Conservation (phyloP, 2,329 filamentous ascomycete species). For the Aotearoamyces nothofagi region DNA sequence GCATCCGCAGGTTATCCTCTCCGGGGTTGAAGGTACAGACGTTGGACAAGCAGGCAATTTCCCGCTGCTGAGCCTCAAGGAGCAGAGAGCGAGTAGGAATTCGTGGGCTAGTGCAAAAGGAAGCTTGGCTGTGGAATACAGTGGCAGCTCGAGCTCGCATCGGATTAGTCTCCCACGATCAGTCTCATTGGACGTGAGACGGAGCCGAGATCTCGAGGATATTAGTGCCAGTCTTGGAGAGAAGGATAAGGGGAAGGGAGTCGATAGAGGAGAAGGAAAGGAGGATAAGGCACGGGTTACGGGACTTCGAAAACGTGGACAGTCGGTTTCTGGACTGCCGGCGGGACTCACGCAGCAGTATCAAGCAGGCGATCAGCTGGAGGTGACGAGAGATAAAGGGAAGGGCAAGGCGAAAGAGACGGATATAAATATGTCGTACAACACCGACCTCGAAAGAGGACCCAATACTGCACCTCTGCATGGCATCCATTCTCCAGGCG, state of each 20-base stretch:
- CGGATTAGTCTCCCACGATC: constrained; percentile 17
- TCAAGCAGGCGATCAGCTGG: neutral
- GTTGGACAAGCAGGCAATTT: constrained; percentile 27
- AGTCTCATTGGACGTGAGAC: constrained; percentile 16
- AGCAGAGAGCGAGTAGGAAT: constrained; percentile 36
- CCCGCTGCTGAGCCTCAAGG: constrained; percentile 39
- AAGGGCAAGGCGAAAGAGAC: constrained; percentile 2
- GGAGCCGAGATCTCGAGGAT: constrained; percentile 7
- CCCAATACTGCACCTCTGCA: constrained; percentile 7
- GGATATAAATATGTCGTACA: constrained; percentile 9
- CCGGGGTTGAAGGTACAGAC: constrained; percentile 12
- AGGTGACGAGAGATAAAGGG: neutral
- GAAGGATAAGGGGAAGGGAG: constrained; percentile 9
- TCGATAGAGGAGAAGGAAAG: neutral
- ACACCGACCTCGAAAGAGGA: constrained; percentile 17
- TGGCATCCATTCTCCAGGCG: constrained; percentile 8
- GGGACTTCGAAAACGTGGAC: constrained; percentile 3
- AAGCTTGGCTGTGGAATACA: constrained; percentile 31
- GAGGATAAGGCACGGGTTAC: neutral
- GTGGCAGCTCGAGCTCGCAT: constrained; percentile 16
- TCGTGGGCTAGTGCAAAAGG: constrained; percentile 24
- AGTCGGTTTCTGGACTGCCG: constrained; percentile 1
- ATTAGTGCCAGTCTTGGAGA: constrained; percentile 7
- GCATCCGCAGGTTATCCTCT: constrained; percentile 15
- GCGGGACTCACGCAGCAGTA: neutral